Percentiles rank a stretch among this genome's conserved stretches.
Evolutionary conservation across 495 filamentous ascomycete genomes (phyloP).

Genomic region (Penicillium steckii): DNA sequence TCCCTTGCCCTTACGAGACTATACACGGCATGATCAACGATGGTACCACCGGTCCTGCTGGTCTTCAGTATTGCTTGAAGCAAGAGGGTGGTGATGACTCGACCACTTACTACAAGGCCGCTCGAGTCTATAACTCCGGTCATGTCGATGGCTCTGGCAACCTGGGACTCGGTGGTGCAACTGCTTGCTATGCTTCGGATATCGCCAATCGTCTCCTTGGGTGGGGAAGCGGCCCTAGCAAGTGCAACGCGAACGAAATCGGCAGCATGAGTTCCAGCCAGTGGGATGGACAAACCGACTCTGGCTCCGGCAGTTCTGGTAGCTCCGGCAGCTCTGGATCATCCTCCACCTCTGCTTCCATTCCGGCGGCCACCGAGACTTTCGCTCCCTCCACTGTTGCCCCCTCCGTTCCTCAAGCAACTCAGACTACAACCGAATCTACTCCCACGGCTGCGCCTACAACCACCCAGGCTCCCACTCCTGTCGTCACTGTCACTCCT

Average conservation of each 20-base stretch:
- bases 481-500: conserved; percentile 1
- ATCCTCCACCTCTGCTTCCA: background rate
- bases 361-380: conserved; percentile 2
- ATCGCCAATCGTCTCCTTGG: conserved; percentile 57
- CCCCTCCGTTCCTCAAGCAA: conserved; percentile 14
- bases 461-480: conserved; percentile 1
- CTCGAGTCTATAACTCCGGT: conserved; percentile 60
- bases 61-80: conserved; percentile 38
- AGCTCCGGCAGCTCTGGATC: conserved; percentile 9
- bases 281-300: conserved; percentile 8
- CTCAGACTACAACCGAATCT: conserved; percentile 11
- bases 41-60: conserved; percentile 44
- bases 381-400: conserved; percentile 5
- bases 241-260: conserved; percentile 17
- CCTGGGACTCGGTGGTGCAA: conserved; percentile 49
- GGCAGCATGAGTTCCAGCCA: conserved; percentile 5
- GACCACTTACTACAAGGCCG: conserved; percentile 47
- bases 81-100: conserved; percentile 28
- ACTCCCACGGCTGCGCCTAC: conserved; percentile 4
- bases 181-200: conserved; percentile 56
- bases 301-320: conserved; percentile 12
- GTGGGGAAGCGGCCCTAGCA: conserved; percentile 34
- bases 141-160: conserved; percentile 43
- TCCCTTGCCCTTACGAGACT: conserved; percentile 43
- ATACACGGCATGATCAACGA: conserved; percentile 53